Evolutionary conservation across 176 grass and related monocot genomes (phyloP), one percentile per base, ranked within the genome.

Genomic region (Lolium multiflorum): DNA sequence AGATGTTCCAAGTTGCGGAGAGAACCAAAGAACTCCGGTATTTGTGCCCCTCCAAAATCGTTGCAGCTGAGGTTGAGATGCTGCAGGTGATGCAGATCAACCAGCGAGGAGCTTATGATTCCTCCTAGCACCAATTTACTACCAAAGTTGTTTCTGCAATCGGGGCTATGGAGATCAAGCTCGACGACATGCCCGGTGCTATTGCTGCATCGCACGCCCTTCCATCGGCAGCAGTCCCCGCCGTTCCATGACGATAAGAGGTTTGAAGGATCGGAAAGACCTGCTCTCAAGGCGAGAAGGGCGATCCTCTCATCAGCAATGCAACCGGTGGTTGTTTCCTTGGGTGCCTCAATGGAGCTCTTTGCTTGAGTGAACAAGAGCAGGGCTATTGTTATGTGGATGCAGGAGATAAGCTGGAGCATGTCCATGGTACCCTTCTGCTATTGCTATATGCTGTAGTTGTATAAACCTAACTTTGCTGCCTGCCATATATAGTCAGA

Each of bases 71-170:
- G 52, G 52, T 55, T 17, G 13, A 55, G 52, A 17, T 55, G 6
- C 52, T 17, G 52, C 52, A 55, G 52, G 52, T 55, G 52, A 16
- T 4, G 52, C 4, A 55, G 9, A 55, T 55, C 4, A 61, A 51
- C 43, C 66, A 88, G 18, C 17, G 78, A 88, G 16, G 78, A n/a
- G 73, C 62, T 81, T n/a, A 88, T 88, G 37, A 49, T 65, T 50
- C 78, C 86, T 25, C 74, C 72, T 2, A 55, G 52, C 13, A 17
- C 15, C 48, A 1, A 0, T 50, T 50, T 3, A 50, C 48, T 50
- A 11, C 1, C 48, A 50, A 50, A 0, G 48, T 3, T 13, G 48
- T 50, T 0, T 11, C 10, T 50, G 11, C 48, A 50, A 50, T 13
- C 48, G 13, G 10, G 4, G 52, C 52, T 4, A 17, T 55, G 13